A percentile compares a stretch with the other conserved stretches of the same genome.
Conservation (phyloP, 306 rosid species). For the apple (Malus domestica) region ASM211411v1 NC_041792.1:3869501-3870000, state of each 20-base stretch:
- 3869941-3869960: constrained; percentile 56
- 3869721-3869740: constrained; percentile 75
- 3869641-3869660: constrained; percentile 57
- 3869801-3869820: constrained; percentile 70
- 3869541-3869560: constrained; percentile 53
- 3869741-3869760: constrained; percentile 64
- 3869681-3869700: constrained; percentile 70
- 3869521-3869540: constrained; percentile 44
- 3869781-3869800: constrained; percentile 64
- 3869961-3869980: constrained; percentile 52
- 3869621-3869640: constrained; percentile 67
- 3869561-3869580: constrained; percentile 66
- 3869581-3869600: constrained; percentile 66
- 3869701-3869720: constrained; percentile 78
- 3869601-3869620: constrained; percentile 57
- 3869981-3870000: constrained; percentile 63
- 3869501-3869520: constrained; percentile 64
- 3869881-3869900: constrained; percentile 55
- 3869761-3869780: constrained; percentile 68
- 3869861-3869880: constrained; percentile 79
- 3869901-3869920: constrained; percentile 49
- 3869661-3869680: constrained; percentile 72
- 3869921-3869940: constrained; percentile 56
- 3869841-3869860: constrained; percentile 77
- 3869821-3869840: constrained; percentile 54